Evolutionary conservation across 805 yeast species (phyloP), one percentile per base, ranked within the genome.

Genomic region (Sugiyamaella americana): DNA sequence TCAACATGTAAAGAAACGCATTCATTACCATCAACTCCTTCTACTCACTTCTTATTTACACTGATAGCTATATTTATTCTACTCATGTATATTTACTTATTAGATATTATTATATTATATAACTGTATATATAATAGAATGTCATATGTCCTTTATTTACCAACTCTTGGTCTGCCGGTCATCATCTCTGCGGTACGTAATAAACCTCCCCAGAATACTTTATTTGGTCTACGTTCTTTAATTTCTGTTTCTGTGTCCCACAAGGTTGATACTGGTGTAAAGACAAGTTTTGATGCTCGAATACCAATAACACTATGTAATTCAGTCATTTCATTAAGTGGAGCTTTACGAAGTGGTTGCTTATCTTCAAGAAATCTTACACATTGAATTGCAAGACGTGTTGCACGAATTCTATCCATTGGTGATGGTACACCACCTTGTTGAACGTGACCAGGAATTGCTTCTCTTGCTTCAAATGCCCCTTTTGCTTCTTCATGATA

Each of bases 401-500:
- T 81, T 4, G 95, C 96, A 54, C 82, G 76, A 34, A 88, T 82
- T 65, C 98, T 80, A 64, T 93, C 98, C 71, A 89, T 84, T 4
- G 98, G 87, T 5, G 96, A 82, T 43, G 98, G 98, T 45, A 80
- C 77, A 50, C 89, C 93, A 64, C 98, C 98, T 69, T 93, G 98
- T 73, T 93, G 98, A 49, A 91, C 93, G 63, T 91, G 98, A 24
- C 98, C 98, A 22, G 98, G 98, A 50, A 89, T 79, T 13, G 98
- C 98, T 3, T 96, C 88, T 64, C 94, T 82, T 16, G 93, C 84
- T 59, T 89, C 97, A 63, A 86, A 93, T 54, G 73, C 74, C 41
- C 84, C 86, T 34, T 75, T 66, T 30, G 88, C 81, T 58, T 87
- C 89, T 60, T 84, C 84, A 51, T 80, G 79, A 58, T 91, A 82